Evolutionary conservation across 2,329 filamentous ascomycete species (phyloP).

Genomic region (Microsporum canis): DNA sequence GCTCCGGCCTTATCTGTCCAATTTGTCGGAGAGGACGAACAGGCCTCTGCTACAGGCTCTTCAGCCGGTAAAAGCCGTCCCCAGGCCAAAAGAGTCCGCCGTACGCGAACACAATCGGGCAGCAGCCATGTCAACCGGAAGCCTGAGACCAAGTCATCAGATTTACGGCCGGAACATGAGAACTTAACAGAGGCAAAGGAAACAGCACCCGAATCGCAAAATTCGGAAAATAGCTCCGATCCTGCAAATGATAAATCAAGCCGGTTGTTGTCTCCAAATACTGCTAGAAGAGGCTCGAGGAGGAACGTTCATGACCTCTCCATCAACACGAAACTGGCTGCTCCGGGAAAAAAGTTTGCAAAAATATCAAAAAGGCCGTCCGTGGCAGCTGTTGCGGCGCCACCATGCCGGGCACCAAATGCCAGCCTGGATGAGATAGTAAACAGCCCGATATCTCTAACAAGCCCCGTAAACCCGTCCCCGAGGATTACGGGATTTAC

Average conservation of each 20-base stretch:
- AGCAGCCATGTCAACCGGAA: neutral
- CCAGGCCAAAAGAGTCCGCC: neutral
- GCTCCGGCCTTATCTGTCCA: conserved; percentile 5
- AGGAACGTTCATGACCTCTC: conserved; percentile 33
- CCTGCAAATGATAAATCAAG: neutral
- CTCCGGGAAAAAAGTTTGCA: conserved; percentile 20
- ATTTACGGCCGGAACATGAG: neutral
- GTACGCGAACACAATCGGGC: neutral
- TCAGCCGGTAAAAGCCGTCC: neutral
- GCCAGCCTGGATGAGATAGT: conserved; percentile 34
- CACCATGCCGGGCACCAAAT: conserved; percentile 16
- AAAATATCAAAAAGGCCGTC: conserved; percentile 27
- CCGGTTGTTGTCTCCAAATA: conserved; percentile 5
- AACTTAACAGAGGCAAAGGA: neutral
- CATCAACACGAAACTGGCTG: conserved; percentile 30
- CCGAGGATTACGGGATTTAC: conserved; percentile 22
- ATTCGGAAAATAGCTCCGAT: neutral
- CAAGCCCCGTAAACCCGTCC: conserved; percentile 19
- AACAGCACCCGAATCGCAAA: neutral
- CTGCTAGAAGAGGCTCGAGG: conserved; percentile 15
- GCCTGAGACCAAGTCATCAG: neutral
- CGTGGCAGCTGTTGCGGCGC: neutral
- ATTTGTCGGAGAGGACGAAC: neutral
- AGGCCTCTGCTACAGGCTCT: neutral
- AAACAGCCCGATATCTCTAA: conserved; percentile 28